These are phyloP conservation scores for Hibiscus mutabilis DNA, from an alignment of 345 rosid species.

Conservation along the genomic window DNA sequence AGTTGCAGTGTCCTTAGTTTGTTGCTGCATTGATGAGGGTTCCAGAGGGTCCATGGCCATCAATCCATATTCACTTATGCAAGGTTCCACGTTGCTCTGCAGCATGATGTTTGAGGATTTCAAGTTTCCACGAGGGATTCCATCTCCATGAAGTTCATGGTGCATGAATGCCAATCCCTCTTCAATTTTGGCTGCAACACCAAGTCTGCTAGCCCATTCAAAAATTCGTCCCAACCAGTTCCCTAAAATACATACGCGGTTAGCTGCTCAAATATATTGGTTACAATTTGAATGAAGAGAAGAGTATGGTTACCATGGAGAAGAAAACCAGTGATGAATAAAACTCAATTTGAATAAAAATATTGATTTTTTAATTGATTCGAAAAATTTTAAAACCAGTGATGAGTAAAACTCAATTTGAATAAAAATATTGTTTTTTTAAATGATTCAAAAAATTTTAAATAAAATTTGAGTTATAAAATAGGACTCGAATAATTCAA, in stretches of 20 bases:
- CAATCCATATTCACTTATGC: conserved; percentile 62
- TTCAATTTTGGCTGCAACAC: conserved; percentile 31
- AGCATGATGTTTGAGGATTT: conserved; percentile 58
- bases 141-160: conserved; percentile 23
- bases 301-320: conserved; percentile 38
- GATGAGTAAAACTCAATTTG: no score
- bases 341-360: no score
- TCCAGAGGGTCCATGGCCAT: conserved; percentile 16
- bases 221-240: conserved; percentile 22
- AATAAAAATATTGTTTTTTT: no score
- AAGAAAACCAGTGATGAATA: no score
- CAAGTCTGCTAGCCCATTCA: conserved; percentile 48
- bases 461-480: no score
- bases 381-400: no score
- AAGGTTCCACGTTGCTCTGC: conserved; percentile 41
- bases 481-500: no score
- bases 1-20: background rate
- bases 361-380: no score
- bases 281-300: background rate
- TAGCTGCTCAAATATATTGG: background rate
- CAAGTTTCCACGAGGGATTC: conserved; percentile 50
- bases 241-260: conserved; percentile 23
- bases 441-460: no score
- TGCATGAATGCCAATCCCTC: conserved; percentile 46
- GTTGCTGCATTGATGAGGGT: conserved; percentile 3